phyloP scores from a whole-genome alignment of 2,329 filamentous ascomycete species.

The Aspergillus proliferans region DNA sequence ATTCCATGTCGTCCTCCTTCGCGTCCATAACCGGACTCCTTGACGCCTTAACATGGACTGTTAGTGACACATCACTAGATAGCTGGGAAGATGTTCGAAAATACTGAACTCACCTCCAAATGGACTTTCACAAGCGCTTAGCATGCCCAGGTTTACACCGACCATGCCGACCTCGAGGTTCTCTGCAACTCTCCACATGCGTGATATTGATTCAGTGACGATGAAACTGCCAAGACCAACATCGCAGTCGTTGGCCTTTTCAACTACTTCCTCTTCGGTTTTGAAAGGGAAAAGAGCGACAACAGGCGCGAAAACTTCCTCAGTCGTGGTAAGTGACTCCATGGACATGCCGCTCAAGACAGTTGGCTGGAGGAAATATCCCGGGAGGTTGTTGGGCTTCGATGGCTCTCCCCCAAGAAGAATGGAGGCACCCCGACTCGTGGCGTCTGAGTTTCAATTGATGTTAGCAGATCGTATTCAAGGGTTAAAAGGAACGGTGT shows the following conservation, averaged over 20 bases:
- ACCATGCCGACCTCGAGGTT: slow-evolving; percentile 14
- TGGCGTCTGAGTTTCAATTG: not conserved
- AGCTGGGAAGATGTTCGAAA: not conserved
- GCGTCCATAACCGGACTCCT: slow-evolving; percentile 41
- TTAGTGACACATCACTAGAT: not conserved
- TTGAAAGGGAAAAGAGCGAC: not conserved
- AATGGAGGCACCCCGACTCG: not conserved
- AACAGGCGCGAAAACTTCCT: not conserved
- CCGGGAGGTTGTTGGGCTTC: not conserved
- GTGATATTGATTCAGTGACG: slow-evolving; percentile 3
- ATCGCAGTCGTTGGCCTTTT: slow-evolving; percentile 4
- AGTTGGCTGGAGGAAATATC: not conserved
- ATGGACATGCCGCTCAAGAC: not conserved
- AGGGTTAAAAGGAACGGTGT: not conserved
- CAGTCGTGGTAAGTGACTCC: not conserved
- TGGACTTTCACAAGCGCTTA: slow-evolving; percentile 18
- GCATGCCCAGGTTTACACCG: slow-evolving; percentile 21
- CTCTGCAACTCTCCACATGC: slow-evolving; percentile 7
- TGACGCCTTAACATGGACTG: not conserved
- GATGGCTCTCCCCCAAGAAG: not conserved
- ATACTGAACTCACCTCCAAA: slow-evolving; percentile 5
- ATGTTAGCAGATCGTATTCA: not conserved
- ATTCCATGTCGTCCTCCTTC: slow-evolving; percentile 48
- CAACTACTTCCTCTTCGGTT: not conserved
- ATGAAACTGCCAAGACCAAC: slow-evolving; percentile 6